These are phyloP conservation scores for Globisporangium canariense DNA, from an alignment of 352 stramenopile species.

Conservation along the genomic window DNA sequence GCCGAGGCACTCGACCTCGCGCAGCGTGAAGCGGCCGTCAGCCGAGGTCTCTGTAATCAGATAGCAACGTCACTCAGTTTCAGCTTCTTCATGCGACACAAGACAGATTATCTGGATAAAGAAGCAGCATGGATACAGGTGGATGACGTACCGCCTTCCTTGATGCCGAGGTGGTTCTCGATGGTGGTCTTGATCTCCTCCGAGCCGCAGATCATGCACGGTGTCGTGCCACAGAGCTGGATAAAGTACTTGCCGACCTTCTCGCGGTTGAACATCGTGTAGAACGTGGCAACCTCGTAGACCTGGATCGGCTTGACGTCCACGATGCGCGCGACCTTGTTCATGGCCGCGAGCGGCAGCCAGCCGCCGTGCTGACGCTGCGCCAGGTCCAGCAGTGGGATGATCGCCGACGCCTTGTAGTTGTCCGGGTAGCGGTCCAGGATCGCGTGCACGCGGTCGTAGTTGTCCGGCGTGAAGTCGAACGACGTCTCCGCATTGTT, in stretches of 20 bases:
- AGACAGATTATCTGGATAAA: neutral
- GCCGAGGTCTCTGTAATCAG: constrained; percentile 57
- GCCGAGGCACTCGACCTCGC: constrained; percentile 99
- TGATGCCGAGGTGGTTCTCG: constrained; percentile 95
- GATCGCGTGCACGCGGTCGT: constrained; percentile 93
- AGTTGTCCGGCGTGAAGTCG: constrained; percentile 98
- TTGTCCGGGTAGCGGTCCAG: constrained; percentile 98
- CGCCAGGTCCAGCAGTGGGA: constrained; percentile 97
- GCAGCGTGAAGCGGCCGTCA: constrained; percentile 90
- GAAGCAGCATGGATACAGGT: neutral
- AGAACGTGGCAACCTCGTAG: constrained; percentile 99
- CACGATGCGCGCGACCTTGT: constrained; percentile 99
- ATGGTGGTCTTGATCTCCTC: constrained; percentile 99
- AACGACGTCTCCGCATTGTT: constrained; percentile 96
- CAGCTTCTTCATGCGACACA: neutral
- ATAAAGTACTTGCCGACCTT: constrained; percentile 96
- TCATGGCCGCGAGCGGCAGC: constrained; percentile 98
- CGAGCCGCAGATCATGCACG: constrained; percentile 99
- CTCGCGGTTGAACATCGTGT: constrained; percentile 99
- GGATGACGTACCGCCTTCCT: constrained; percentile 83
- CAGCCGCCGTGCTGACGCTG: constrained; percentile 97
- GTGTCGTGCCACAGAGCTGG: constrained; percentile 98
- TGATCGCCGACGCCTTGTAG: constrained; percentile 99
- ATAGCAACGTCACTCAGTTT: neutral
- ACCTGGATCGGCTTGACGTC: constrained; percentile 95